Conservation (phyloP, 352 stramenopile genomes). For the Pythium dissotocum region DNA sequence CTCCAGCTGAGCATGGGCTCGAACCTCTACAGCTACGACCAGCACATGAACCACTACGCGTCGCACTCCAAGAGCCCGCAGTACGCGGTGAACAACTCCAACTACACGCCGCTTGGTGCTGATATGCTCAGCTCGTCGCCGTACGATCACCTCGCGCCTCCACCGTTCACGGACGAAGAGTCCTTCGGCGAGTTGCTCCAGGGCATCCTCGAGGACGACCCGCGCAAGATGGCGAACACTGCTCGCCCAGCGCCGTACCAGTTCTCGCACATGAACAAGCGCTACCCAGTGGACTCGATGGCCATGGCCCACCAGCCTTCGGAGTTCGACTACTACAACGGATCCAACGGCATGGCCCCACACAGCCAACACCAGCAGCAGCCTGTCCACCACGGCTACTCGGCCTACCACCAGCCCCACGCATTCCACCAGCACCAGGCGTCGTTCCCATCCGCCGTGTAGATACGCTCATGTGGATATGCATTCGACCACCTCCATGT, state of each 20-base stretch:
- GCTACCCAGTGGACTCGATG: constrained; percentile 4
- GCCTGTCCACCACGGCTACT: constrained; percentile 11
- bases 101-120: constrained; percentile 23
- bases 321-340: constrained; percentile 22
- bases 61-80: constrained; percentile 4
- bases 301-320: neutral
- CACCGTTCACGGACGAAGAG: constrained; percentile 64
- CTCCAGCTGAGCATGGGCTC: constrained; percentile 30
- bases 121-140: constrained; percentile 22
- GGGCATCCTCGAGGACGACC: constrained; percentile 71
- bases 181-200: constrained; percentile 69
- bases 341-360: neutral
- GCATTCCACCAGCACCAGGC: constrained; percentile 16
- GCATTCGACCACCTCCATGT: neutral
- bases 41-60: constrained; percentile 6
- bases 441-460: constrained; percentile 28
- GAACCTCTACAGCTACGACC: constrained; percentile 24
- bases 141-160: constrained; percentile 63
- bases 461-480: neutral
- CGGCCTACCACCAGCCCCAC: constrained; percentile 15
- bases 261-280: constrained; percentile 19
- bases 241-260: constrained; percentile 13
- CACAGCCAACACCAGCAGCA: constrained; percentile 13
- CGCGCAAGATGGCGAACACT: constrained; percentile 19
- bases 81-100: neutral